Conservation (phyloP, 345 rosid genomes). For the Eucalyptus pumila region DNA sequence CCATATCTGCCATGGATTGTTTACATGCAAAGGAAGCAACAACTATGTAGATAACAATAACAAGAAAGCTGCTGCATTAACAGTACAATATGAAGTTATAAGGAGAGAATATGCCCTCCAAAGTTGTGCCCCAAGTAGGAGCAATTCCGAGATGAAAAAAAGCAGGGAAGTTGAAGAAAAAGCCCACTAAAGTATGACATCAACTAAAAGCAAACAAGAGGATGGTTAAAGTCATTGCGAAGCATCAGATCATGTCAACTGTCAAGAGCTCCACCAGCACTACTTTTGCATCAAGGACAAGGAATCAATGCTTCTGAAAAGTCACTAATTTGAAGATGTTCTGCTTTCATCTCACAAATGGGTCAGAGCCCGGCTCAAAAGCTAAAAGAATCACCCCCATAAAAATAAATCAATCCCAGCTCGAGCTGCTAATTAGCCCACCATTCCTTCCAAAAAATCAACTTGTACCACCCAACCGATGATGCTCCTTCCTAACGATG, state of each 20-base stretch:
- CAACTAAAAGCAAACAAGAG: not conserved
- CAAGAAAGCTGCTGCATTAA: not conserved
- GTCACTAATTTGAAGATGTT: not conserved
- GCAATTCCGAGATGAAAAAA: not conserved
- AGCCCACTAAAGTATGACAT: not conserved
- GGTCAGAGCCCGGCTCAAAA: not conserved
- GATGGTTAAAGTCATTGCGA: not conserved
- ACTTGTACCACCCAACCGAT: not conserved
- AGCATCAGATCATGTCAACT: not conserved
- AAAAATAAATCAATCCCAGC: not conserved
- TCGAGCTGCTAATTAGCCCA: not conserved
- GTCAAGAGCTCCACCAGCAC: not conserved
- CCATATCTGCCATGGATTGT: slow-evolving; percentile 52
- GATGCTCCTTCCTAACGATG: not conserved
- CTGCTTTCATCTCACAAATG: not conserved
- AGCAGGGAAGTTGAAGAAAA: not conserved
- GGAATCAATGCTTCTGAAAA: not conserved
- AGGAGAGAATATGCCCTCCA: not conserved
- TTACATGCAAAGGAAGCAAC: not conserved
- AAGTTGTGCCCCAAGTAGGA: not conserved
- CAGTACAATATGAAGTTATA: not conserved
- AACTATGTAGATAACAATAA: not conserved
- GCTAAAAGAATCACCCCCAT: not conserved
- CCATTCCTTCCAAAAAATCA: not conserved
- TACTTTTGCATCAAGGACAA: not conserved